Conservation (phyloP, 2,329 filamentous ascomycete species). For the Bimuria novae-zelandiae region DNA sequence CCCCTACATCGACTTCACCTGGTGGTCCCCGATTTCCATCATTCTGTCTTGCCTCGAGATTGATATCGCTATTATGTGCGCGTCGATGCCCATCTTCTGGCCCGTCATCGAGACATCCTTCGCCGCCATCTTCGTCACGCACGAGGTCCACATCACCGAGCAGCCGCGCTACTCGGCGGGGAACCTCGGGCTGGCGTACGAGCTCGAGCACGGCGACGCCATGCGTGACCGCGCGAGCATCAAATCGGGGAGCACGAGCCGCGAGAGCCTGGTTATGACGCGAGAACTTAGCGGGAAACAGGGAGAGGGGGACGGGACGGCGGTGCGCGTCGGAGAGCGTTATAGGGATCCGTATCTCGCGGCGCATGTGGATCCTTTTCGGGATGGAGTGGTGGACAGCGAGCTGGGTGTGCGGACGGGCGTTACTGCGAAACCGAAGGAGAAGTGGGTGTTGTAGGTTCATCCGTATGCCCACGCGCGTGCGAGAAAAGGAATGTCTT, state of each 20-base stretch:
- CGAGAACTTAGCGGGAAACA: slow-evolving; percentile 16
- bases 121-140: slow-evolving; percentile 38
- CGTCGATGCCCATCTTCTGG: slow-evolving; percentile 45
- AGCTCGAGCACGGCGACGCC: slow-evolving; percentile 29
- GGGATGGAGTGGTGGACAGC: too few relatives aligned
- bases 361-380: slow-evolving; percentile 31
- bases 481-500: too few relatives aligned
- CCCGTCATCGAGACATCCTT: slow-evolving; percentile 34
- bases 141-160: slow-evolving; percentile 40
- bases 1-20: slow-evolving; percentile 42
- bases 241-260: slow-evolving; percentile 29
- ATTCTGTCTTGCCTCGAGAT: slow-evolving; percentile 40
- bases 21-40: slow-evolving; percentile 31
- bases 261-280: slow-evolving; percentile 23
- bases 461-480: too few relatives aligned
- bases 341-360: slow-evolving; percentile 31
- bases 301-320: slow-evolving; percentile 8
- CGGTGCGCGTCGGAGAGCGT: slow-evolving; percentile 11
- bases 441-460: slow-evolving; percentile 3
- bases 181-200: slow-evolving; percentile 31
- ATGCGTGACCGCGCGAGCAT: slow-evolving; percentile 19
- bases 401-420: slow-evolving; percentile 27
- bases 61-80: slow-evolving; percentile 40
- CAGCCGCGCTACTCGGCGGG: slow-evolving; percentile 24
- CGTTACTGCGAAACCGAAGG: slow-evolving; percentile 27